Evolutionary conservation across 495 filamentous ascomycete genomes (phyloP).

Genomic region (Recurvomyces mirabilis): DNA sequence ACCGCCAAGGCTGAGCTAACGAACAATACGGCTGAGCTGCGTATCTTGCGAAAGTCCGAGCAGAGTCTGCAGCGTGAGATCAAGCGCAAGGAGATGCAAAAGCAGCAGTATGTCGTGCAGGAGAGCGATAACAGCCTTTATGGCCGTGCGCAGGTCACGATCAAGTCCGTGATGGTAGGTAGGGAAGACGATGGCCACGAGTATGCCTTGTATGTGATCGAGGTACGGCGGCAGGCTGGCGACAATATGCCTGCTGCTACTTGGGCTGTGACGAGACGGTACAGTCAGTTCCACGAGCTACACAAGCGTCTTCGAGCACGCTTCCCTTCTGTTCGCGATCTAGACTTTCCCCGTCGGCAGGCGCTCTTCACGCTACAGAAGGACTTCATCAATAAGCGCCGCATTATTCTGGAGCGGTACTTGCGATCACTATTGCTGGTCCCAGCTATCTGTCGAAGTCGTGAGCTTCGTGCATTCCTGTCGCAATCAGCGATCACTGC

Average conservation of each 20-base stretch:
- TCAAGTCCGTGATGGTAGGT: constrained; percentile 85
- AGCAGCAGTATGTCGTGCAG: constrained; percentile 94
- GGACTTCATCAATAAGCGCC: constrained; percentile 86
- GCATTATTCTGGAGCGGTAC: constrained; percentile 73
- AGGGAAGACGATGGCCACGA: constrained; percentile 87
- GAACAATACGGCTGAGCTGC: constrained; percentile 85
- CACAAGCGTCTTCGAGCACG: constrained; percentile 75
- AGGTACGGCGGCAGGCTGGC: constrained; percentile 79
- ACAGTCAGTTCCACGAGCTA: constrained; percentile 94
- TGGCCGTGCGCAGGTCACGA: constrained; percentile 75
- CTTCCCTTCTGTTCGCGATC: constrained; percentile 73
- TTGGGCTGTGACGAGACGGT: constrained; percentile 41
- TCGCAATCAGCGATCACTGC: constrained; percentile 68
- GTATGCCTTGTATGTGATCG: constrained; percentile 85
- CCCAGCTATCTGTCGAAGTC: constrained; percentile 86
- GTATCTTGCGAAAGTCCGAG: constrained; percentile 89
- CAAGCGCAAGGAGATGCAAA: constrained; percentile 84
- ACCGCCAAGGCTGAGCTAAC: constrained; percentile 91
- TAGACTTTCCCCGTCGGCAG: constrained; percentile 84
- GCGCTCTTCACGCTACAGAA: constrained; percentile 93
- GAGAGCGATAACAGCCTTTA: constrained; percentile 97
- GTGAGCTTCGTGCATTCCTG: constrained; percentile 85
- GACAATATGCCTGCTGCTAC: constrained; percentile 40
- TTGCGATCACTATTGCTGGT: constrained; percentile 71
- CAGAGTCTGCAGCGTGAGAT: constrained; percentile 86